Percentiles rank a stretch among this genome's conserved stretches.
phyloP scores from a whole-genome alignment of 345 rosid genomes.

The Lenwebbia sp. region DNA sequence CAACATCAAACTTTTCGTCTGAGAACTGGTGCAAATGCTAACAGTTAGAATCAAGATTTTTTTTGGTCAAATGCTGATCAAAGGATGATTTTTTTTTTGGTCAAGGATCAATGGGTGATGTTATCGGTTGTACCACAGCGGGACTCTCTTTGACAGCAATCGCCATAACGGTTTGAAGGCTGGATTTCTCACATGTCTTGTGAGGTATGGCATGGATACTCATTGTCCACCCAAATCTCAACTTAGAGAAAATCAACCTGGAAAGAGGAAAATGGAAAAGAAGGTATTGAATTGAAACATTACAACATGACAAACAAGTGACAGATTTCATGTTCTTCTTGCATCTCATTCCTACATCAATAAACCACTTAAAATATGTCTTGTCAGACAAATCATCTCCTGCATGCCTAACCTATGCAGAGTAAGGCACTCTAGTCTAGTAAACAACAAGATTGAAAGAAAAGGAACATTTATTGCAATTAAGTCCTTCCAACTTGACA shows the following conservation, averaged over 20 bases:
- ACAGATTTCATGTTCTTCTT: not conserved
- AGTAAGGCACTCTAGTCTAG: not conserved
- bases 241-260: conserved; percentile 77
- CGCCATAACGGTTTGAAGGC: conserved; percentile 63
- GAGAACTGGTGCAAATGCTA: conserved; percentile 23
- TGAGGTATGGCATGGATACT: conserved; percentile 47
- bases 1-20: conserved; percentile 46
- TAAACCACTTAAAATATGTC: not conserved
- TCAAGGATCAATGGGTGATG: conserved; percentile 16
- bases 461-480: not conserved
- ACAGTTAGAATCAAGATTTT: not conserved
- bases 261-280: not conserved
- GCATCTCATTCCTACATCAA: not conserved
- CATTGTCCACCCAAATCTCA: conserved; percentile 84
- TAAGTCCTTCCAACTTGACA: not conserved
- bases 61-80: no score
- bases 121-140: conserved; percentile 31
- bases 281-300: not conserved
- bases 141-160: conserved; percentile 60
- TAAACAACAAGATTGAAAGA: not conserved
- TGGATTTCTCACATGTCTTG: conserved; percentile 32
- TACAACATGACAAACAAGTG: not conserved
- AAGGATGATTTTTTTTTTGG: no score
- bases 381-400: not conserved
- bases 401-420: not conserved